A percentile compares a stretch with the other conserved stretches of the same genome.
Conservation (phyloP, 345 rosid genomes). For the Brassica nigra region DNA sequence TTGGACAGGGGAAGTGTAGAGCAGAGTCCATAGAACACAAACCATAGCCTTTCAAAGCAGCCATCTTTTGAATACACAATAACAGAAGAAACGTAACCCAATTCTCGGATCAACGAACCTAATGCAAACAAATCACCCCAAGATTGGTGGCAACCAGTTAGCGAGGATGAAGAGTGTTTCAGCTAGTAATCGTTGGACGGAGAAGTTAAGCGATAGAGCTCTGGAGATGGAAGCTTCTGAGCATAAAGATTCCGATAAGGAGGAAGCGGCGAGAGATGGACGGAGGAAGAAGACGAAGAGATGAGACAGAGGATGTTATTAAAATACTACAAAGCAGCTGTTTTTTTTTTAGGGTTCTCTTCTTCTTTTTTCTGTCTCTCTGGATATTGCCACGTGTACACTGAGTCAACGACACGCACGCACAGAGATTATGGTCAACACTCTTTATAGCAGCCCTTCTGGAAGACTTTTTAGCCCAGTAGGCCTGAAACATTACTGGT, state of each 20-base stretch:
- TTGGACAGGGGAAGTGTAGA: slow-evolving; percentile 46
- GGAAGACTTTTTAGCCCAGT: not conserved
- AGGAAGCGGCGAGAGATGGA: slow-evolving; percentile 26
- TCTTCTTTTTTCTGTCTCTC: not conserved
- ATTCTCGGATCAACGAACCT: not conserved
- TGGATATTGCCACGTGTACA: slow-evolving; percentile 32
- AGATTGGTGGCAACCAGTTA: slow-evolving; percentile 3
- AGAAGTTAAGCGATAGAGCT: slow-evolving; percentile 8
- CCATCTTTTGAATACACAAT: slow-evolving; percentile 44
- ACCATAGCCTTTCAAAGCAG: slow-evolving; percentile 50
- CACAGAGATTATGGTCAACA: not conserved
- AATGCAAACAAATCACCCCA: not conserved
- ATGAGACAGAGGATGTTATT: not conserved
- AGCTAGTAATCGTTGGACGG: not conserved
- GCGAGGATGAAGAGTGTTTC: not conserved
- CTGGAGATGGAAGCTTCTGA: slow-evolving; percentile 3
- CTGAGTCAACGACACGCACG: not conserved
- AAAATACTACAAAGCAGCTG: not conserved
- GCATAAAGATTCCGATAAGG: slow-evolving; percentile 36
- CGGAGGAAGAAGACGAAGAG: not conserved
- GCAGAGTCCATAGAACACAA: slow-evolving; percentile 51
- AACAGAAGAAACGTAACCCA: not conserved
- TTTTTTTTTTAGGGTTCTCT: slow-evolving; percentile 15
- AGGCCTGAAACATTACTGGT: not conserved
- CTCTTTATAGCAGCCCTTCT: slow-evolving; percentile 7